Conservation (phyloP, 257 asterid genomes). For the Capsicum chinense region DNA sequence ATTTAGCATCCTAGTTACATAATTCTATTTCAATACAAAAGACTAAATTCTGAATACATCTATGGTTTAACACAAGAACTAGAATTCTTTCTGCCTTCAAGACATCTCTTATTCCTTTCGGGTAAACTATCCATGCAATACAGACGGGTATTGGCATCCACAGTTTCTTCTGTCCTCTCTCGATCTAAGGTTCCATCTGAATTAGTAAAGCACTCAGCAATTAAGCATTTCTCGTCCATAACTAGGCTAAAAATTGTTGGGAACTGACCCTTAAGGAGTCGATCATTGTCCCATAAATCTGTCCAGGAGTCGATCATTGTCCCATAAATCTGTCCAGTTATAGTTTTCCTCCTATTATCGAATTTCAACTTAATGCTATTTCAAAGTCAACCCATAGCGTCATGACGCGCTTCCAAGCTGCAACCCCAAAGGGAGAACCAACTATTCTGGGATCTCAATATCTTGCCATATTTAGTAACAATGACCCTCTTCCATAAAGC, state of each 20-base stretch:
- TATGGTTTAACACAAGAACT: not conserved
- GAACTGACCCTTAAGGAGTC: conserved; percentile 17
- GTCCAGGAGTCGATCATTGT: not conserved
- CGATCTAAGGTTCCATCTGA: not conserved
- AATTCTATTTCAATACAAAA: not conserved
- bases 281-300: not conserved
- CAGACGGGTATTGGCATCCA: not conserved
- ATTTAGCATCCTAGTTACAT: not conserved
- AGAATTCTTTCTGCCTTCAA: not conserved
- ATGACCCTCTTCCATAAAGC: conserved; percentile 13
- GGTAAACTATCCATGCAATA: not conserved
- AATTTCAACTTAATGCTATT: not conserved
- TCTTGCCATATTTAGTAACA: not conserved
- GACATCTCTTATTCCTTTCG: not conserved
- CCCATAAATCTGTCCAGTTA: not conserved
- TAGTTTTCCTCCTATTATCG: not conserved
- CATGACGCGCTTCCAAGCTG: not conserved
- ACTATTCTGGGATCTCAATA: not conserved
- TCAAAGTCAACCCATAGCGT: not conserved
- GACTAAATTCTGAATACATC: not conserved
- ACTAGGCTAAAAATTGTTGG: not conserved
- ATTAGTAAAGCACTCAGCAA: not conserved
- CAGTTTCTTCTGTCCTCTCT: conserved; percentile 19
- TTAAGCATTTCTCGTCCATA: conserved; percentile 1
- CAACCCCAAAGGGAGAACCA: not conserved